Conservation (phyloP, 2,329 filamentous ascomycete genomes). For the Cytospora piceicola region DNA sequence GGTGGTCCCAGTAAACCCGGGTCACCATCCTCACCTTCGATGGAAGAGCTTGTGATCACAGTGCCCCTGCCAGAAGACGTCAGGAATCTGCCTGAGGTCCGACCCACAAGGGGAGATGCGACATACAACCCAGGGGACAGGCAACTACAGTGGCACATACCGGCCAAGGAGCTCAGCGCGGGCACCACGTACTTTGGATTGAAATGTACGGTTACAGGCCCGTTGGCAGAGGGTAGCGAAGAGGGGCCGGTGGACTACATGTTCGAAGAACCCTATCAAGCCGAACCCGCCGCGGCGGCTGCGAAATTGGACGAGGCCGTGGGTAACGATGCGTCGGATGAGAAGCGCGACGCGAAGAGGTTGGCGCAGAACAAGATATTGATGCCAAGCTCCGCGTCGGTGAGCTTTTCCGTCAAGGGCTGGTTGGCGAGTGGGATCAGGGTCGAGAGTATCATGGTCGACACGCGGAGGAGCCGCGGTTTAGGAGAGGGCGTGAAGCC, state of each 20-base stretch:
- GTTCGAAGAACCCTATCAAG: constrained; percentile 63
- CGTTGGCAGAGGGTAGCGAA: constrained; percentile 52
- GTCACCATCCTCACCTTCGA: constrained; percentile 59
- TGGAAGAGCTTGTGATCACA: constrained; percentile 79
- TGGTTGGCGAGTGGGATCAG: constrained; percentile 71
- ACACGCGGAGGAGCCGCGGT: constrained; percentile 81
- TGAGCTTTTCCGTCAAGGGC: constrained; percentile 72
- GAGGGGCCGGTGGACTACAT: constrained; percentile 56
- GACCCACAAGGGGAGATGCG: constrained; percentile 81
- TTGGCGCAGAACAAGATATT: constrained; percentile 72
- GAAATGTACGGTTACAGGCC: constrained; percentile 78
- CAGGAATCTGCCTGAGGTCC: constrained; percentile 80
- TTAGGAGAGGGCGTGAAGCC: constrained; percentile 87
- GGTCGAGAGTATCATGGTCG: constrained; percentile 68
- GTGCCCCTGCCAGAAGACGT: constrained; percentile 80
- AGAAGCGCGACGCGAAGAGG: constrained; percentile 58
- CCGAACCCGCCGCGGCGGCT: constrained; percentile 41
- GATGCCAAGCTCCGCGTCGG: constrained; percentile 78
- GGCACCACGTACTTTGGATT: constrained; percentile 72
- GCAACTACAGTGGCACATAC: constrained; percentile 80
- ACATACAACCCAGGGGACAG: constrained; percentile 75
- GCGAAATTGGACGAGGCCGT: constrained; percentile 41
- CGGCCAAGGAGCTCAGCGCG: constrained; percentile 72
- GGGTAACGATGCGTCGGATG: constrained; percentile 40
- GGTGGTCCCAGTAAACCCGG: constrained; percentile 52